Conservation (phyloP, 352 stramenopile genomes). For the Pythium grandisporangium region DNA sequence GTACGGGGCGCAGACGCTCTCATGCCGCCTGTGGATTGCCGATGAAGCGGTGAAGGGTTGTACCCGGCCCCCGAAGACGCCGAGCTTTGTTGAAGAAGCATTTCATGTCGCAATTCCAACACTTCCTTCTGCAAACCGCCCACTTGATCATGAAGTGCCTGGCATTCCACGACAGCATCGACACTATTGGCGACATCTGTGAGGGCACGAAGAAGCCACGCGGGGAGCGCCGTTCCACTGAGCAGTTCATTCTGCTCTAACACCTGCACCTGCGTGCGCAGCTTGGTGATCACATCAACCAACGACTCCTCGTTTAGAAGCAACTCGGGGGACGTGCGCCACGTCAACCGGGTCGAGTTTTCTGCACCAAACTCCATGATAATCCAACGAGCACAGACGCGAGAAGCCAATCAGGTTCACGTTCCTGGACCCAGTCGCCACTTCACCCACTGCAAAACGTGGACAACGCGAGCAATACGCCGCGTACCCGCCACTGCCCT, state of each 20-base stretch:
- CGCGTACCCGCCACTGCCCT: too few species aligned
- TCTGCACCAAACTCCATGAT: conserved; percentile 26
- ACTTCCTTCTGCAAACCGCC: conserved; percentile 71
- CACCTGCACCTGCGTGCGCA: conserved; percentile 49
- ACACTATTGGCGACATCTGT: conserved; percentile 75
- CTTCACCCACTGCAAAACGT: too few species aligned
- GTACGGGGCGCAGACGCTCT: conserved; percentile 2
- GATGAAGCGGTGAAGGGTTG: conserved; percentile 47
- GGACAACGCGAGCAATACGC: too few species aligned
- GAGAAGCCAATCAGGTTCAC: too few species aligned
- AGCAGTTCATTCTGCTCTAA: conserved; percentile 75
- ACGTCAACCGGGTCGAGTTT: conserved; percentile 42
- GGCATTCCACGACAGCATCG: conserved; percentile 72
- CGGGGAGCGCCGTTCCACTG: conserved; percentile 47
- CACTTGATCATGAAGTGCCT: conserved; percentile 65
- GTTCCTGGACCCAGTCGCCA: too few species aligned
- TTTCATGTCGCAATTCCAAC: conserved; percentile 65
- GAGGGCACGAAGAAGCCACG: conserved; percentile 65
- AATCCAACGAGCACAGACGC: too few species aligned
- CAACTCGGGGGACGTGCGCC: conserved; percentile 60
- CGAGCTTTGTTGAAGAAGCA: conserved; percentile 53
- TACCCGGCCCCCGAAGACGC: conserved; percentile 10
- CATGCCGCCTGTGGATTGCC: conserved; percentile 28
- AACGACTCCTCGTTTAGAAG: conserved; percentile 75
- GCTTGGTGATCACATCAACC: conserved; percentile 61